These are phyloP conservation scores for Strobilomyces echinocephalus DNA, from an alignment of 768 basidiomycete genomes.

Conservation along the genomic window DNA sequence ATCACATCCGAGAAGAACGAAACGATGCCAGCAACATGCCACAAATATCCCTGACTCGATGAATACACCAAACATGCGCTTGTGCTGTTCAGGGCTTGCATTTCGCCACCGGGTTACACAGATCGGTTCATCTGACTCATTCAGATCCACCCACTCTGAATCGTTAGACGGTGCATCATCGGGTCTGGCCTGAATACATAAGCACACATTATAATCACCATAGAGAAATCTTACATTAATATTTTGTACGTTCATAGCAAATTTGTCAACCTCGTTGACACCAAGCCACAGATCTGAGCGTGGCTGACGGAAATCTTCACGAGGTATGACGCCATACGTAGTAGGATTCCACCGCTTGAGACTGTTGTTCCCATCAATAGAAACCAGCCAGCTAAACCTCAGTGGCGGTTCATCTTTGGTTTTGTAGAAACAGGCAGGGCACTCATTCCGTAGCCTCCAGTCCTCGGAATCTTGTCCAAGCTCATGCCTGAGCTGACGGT, in stretches of 20 bases:
- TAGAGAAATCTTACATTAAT: not conserved
- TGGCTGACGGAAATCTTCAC: not conserved
- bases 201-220: too few relatives aligned
- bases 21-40: conserved; percentile 4
- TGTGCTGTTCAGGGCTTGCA: not conserved
- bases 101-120: conserved; percentile 3
- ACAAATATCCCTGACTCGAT: conserved; percentile 5
- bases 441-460: conserved; percentile 8
- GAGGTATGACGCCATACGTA: not conserved
- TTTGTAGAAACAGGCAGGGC: conserved; percentile 12
- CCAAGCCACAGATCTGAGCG: not conserved
- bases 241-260: not conserved
- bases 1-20: conserved; percentile 5
- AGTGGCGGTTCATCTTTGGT: conserved; percentile 5
- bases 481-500: not conserved
- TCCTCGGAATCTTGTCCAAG: not conserved
- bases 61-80: conserved; percentile 2
- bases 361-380: conserved; percentile 7
- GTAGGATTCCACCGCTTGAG: not conserved
- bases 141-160: not conserved
- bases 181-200: not conserved
- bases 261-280: not conserved
- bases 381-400: not conserved
- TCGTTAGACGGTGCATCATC: not conserved
- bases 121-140: not conserved